Evolutionary conservation across 1,139 yeast genomes (phyloP), one percentile per base, ranked within the genome.

Genomic region (Geotrichum klebahnii): DNA sequence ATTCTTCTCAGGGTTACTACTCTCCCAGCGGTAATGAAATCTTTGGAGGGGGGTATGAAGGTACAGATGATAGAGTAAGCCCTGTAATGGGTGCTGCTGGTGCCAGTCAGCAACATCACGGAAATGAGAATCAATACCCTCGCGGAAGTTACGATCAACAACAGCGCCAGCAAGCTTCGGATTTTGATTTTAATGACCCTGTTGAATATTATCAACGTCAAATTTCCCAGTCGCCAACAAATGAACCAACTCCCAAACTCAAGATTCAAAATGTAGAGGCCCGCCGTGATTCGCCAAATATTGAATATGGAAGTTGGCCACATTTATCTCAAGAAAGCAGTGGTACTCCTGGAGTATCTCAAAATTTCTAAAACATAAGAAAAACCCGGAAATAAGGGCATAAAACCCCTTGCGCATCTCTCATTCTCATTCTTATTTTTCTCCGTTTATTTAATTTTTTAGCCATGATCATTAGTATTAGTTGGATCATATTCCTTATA

Each of bases 231-330:
- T 33, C 45, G 26, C 34, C 49, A 3, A 16, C 28, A 3, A 39
- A n/a, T 9, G 26, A 28, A 5, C 37, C 47, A 10, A 39, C n/a
- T n/a, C n/a, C n/a, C n/a, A n/a, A 40, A 3, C 24, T 48, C n/a
- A 46, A 48, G 33, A 48, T 48, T 17, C 47, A 48, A n/a, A 43
- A 48, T 20, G 51, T 48, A 2, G 34, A 43, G 4, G 47, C 51
- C 2, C 39, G 39, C 29, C 24, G 50, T 10, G 46, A 43, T 14
- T 48, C 51, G 9, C 51, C 51, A 5, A 42, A 24, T 6, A 36
- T 48, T 37, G 47, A 48, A 20, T 32, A 36, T n/a, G 29, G 40
- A 26, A 23, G 44, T 20, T 48, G 51, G 51, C 43, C 47, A 3
- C 24, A 19, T 12, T 32, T n/a, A 3, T n/a, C 4, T 3, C 26